Percentiles rank a stretch among this genome's conserved stretches.
These are phyloP conservation scores for Candida nanaspora DNA, from an alignment of 805 yeast genomes.

Conservation along the genomic window DNA sequence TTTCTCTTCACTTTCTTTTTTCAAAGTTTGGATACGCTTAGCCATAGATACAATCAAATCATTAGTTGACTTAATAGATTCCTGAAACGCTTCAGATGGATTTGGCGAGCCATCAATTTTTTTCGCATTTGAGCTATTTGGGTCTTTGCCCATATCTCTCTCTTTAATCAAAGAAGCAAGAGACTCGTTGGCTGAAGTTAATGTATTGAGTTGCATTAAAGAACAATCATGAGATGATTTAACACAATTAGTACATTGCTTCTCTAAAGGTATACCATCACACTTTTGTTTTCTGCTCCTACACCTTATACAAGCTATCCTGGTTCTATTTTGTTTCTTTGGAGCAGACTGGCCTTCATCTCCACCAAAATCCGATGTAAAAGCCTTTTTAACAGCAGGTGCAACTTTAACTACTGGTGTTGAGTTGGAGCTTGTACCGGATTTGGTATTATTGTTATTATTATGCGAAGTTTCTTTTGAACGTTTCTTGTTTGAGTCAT, in stretches of 20 bases:
- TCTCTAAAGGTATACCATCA: background rate
- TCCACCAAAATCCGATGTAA: too few species aligned
- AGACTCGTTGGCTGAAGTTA: constrained; percentile 41
- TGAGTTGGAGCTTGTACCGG: too few species aligned
- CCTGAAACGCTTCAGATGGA: background rate
- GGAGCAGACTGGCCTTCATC: too few species aligned
- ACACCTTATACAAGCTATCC: constrained; percentile 1
- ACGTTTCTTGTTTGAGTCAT: too few species aligned
- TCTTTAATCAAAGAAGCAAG: background rate
- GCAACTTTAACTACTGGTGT: too few species aligned
- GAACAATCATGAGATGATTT: background rate
- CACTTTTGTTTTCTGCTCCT: constrained; percentile 1
- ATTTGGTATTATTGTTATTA: too few species aligned
- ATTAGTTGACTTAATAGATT: background rate
- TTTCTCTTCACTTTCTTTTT: background rate
- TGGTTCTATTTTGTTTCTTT: background rate
- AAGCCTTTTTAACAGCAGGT: too few species aligned
- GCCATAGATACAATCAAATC: background rate
- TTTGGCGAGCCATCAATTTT: background rate
- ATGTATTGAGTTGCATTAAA: constrained; percentile 37
- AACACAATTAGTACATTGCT: background rate
- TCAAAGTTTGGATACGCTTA: background rate
- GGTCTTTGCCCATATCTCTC: background rate
- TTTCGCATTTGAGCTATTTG: too few species aligned
- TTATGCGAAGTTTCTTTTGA: too few species aligned